Evolutionary conservation across 2,329 filamentous ascomycete species (phyloP).

Genomic region (Samsoniella hepiali): DNA sequence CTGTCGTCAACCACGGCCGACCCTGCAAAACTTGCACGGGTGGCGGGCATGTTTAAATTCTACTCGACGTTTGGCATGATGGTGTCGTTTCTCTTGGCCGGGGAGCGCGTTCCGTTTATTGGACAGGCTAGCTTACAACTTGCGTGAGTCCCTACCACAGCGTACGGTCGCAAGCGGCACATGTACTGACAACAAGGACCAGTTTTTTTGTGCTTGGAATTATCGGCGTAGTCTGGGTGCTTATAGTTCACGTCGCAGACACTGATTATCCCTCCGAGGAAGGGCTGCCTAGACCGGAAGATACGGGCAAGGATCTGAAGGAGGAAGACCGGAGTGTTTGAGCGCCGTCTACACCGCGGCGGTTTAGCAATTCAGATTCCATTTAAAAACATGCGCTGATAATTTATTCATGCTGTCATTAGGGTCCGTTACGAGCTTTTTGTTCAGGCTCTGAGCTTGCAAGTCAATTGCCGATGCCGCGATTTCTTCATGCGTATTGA

Average conservation of each 20-base stretch:
- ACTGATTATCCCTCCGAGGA: constrained; percentile 5
- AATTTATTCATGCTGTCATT: no score
- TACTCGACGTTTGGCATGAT: constrained; percentile 17
- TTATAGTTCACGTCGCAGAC: constrained; percentile 11
- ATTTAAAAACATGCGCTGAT: no score
- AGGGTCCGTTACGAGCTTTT: no score
- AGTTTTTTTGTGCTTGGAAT: constrained; percentile 8
- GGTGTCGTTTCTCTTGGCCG: constrained; percentile 12
- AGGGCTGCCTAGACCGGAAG: neutral
- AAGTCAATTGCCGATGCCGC: no score
- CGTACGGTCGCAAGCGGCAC: no score
- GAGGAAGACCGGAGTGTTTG: neutral
- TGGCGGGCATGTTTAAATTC: constrained; percentile 15
- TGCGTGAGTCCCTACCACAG: neutral
- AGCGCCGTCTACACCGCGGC: neutral
- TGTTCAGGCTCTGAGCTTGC: no score
- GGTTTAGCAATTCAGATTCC: neutral
- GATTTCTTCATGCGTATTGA: no score
- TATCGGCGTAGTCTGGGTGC: constrained; percentile 11
- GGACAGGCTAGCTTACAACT: constrained; percentile 5
- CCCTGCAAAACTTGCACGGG: constrained; percentile 3
- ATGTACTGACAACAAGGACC: neutral
- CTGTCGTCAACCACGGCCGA: constrained; percentile 9
- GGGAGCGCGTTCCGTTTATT: constrained; percentile 10
- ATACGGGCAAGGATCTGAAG: neutral